These are phyloP conservation scores for Phaeosphaeria sp. DNA, from an alignment of 2,329 filamentous ascomycete genomes.

Conservation along the genomic window DNA sequence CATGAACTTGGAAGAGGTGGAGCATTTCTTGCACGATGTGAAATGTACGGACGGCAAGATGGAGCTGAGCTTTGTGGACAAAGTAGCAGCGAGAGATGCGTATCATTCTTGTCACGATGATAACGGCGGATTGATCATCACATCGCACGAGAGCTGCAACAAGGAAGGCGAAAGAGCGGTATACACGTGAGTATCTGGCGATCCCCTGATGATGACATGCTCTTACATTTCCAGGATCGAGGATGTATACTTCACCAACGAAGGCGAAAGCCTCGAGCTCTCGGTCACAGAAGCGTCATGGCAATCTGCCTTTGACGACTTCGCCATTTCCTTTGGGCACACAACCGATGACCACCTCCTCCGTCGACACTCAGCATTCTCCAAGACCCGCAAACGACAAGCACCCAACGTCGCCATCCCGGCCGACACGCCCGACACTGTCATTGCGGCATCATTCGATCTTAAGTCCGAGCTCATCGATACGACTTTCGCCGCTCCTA, in stretches of 20 bases:
- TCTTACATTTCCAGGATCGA: conserved; percentile 25
- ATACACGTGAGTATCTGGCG: conserved; percentile 33
- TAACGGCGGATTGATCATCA: conserved; percentile 41
- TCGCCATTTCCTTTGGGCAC: conserved; percentile 42
- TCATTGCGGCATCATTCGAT: conserved; percentile 28
- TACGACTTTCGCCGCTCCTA: conserved; percentile 28
- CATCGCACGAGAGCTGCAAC: conserved; percentile 46
- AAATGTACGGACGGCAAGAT: conserved; percentile 34
- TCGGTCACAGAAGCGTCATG: conserved; percentile 29
- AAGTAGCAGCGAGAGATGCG: conserved; percentile 31
- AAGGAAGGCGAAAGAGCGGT: conserved; percentile 44
- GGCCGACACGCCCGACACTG: conserved; percentile 23
- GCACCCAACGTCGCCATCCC: conserved; percentile 22
- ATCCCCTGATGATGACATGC: too few relatives aligned
- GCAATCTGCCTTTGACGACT: conserved; percentile 37
- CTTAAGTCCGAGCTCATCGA: conserved; percentile 28
- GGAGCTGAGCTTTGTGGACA: conserved; percentile 38
- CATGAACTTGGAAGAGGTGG: conserved; percentile 45
- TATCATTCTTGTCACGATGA: conserved; percentile 30
- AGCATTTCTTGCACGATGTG: conserved; percentile 41
- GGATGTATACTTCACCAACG: conserved; percentile 24
- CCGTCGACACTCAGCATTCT: conserved; percentile 37
- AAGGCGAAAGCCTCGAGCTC: conserved; percentile 35
- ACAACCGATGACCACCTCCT: conserved; percentile 37
- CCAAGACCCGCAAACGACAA: conserved; percentile 26